Base-by-base conservation (phyloP, 2,329 filamentous ascomycete species). In the Sclerotinia minor region DNA sequence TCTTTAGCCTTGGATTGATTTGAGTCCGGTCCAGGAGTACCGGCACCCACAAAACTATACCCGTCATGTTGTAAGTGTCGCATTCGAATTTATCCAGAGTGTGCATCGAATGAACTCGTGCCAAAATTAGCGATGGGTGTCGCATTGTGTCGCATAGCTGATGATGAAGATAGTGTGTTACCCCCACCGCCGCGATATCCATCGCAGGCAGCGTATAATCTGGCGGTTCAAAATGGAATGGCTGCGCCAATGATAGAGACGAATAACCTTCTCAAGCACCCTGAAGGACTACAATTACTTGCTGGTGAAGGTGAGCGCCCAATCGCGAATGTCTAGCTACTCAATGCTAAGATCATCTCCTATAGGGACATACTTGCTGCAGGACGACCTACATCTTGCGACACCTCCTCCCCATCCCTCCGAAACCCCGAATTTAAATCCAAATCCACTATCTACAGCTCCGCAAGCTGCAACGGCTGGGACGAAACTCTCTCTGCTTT, bases 331-430 rank as follows among this genome's bases (percentile, higher is more conserved):
- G 9, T 15, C 41, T 32, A 15, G 11, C 7, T 17, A 44, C 38
- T 55, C 24, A 26, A 57, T 57, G 59, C 65, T 67, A 17, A 67
- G 45, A 50, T 47, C 13, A 35, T 26, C 8, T 11, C 7, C 45
- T 47, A 65, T 73, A 95, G 92, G 94, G 75, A 94, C 92, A 70
- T 99, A 99, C 76, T 85, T 91, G 29, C 86, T 98, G 54, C 90
- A 93, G 78, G 94, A 99, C 80, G 92, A 97, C 78, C 82, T 99
- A 38, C 90, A 93, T 73, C 89, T 99, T 68, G 94, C 95, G 55
- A 97, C 94, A 45, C 95, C 95, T 67, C 94, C 94, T 71, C 94
- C 94, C 19, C 95, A 99, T 80, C 95, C 95, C 29, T 97, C 94
- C 70, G 95, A 99, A 82, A 89, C 92, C 17, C 94, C 93, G 29